Evolutionary conservation across 345 rosid species (phyloP), one percentile per base, ranked within the genome.

Genomic region (Citrus mangshanensis): DNA sequence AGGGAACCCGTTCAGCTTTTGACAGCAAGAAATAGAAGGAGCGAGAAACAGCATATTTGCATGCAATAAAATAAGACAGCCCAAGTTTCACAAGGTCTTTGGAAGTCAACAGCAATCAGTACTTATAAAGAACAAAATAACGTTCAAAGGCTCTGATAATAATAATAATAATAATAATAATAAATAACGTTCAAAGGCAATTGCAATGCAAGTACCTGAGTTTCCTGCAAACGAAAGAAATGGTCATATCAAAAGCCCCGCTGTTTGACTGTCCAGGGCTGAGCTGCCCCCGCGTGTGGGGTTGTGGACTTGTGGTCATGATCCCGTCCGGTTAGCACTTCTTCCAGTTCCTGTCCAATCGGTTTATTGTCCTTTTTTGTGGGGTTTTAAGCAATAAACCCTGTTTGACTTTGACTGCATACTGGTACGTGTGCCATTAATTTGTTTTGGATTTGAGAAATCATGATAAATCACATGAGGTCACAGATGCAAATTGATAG

Each of bases 371-470:
- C 70, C 60, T 62, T 75, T 28, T 42, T 21, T 10, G 27, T 1
- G 3, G 28, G 1, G 37, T 55, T 72, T 56, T 32, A 18, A 28
- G 40, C 40, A 63, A 74, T 40, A 18, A 28, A 30, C 38, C 25
- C 46, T 46, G 25, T 63, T 75, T 75, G 46, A 75, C 78, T 75
- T 63, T 42, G 70, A 63, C 70, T 61, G 34, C 56, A 18, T 19
- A n/a, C 68, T 2, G 2, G 6, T 4, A 4, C 3, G 10, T 60
- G 64, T 56, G 68, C 54, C 66, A n/a, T 14, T 6, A 16, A 13
- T 56, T 72, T 1, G 32, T 9, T 9, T 37, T 2, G 51, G 14
- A 13, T 46, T 46, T 13, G 51, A 13, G 5, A 46, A 12, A 1
- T 46, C 0, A 46, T 13, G 16, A 46, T 3, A 12, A 4, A 13